Evolutionary conservation across 805 yeast species (phyloP).

Genomic region (Kuraishia molischiana): DNA sequence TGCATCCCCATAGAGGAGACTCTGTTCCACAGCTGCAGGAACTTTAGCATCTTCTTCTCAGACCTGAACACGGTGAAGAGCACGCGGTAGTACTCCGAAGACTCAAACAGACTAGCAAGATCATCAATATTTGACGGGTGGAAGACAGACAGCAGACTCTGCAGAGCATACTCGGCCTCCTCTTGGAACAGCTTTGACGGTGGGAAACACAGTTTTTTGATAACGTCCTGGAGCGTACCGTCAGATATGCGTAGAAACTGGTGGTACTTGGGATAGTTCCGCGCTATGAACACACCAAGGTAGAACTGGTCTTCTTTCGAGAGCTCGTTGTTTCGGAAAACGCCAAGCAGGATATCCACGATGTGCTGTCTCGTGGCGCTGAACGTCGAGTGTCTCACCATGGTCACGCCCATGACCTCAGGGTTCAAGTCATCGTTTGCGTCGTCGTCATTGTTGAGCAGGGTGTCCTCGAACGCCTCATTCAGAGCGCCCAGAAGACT

Average conservation of each 20-base stretch:
- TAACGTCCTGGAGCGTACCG: slow-evolving; percentile 34
- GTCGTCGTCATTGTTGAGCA: slow-evolving; percentile 52
- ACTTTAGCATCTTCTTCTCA: slow-evolving; percentile 41
- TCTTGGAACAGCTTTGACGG: slow-evolving; percentile 24
- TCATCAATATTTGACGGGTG: slow-evolving; percentile 44
- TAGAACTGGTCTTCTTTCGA: slow-evolving; percentile 19
- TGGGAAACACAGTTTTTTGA: slow-evolving; percentile 38
- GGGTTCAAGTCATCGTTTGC: slow-evolving; percentile 5
- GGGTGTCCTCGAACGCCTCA: slow-evolving; percentile 76
- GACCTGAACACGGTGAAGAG: slow-evolving; percentile 45
- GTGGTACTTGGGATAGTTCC: slow-evolving; percentile 75
- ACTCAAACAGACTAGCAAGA: slow-evolving; percentile 39
- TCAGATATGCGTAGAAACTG: slow-evolving; percentile 76
- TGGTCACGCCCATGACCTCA: slow-evolving; percentile 6
- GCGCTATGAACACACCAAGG: slow-evolving; percentile 62
- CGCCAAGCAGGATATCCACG: slow-evolving; percentile 58
- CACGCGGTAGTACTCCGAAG: slow-evolving; percentile 48
- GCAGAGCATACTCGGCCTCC: slow-evolving; percentile 71
- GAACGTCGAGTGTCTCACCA: background rate
- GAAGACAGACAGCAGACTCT: slow-evolving; percentile 57
- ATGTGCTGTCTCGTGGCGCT: slow-evolving; percentile 66
- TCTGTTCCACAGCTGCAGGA: slow-evolving; percentile 43
- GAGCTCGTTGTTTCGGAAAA: slow-evolving; percentile 32
- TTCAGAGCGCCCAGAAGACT: slow-evolving; percentile 59
- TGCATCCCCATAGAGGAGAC: slow-evolving; percentile 5